phyloP scores from a whole-genome alignment of 164 flowering plant genomes.

The Saururus chinensis region DNA sequence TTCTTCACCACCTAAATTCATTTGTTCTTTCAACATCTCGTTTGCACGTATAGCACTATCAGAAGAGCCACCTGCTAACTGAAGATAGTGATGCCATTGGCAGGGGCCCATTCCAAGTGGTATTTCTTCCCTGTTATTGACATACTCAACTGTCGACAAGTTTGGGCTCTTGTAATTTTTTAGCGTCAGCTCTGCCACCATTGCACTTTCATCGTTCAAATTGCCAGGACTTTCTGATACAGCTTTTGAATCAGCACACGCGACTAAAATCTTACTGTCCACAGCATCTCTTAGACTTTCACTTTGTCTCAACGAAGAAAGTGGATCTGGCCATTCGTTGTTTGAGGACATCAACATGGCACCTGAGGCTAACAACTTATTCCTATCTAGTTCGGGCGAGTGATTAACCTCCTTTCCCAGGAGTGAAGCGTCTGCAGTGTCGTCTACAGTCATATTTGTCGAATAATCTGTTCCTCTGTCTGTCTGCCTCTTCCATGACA shows the following conservation, averaged over 20 bases:
- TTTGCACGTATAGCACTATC: slow-evolving; percentile 20
- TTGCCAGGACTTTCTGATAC: slow-evolving; percentile 22
- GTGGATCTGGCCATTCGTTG: slow-evolving; percentile 22
- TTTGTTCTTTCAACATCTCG: slow-evolving; percentile 14
- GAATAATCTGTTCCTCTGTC: no score
- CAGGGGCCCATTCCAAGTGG: slow-evolving; percentile 27
- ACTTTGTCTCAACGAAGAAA: slow-evolving; percentile 19
- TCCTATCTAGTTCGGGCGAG: slow-evolving; percentile 2
- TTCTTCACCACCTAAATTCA: slow-evolving; percentile 25
- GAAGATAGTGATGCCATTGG: slow-evolving; percentile 44
- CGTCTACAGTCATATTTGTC: slow-evolving; percentile 1
- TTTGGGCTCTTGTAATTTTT: slow-evolving; percentile 28
- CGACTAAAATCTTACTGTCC: slow-evolving; percentile 27
- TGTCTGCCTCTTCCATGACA: slow-evolving; percentile 13
- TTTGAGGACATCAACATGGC: slow-evolving; percentile 31
- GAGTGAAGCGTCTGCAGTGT: slow-evolving; percentile 1
- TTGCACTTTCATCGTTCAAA: slow-evolving; percentile 31
- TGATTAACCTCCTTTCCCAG: slow-evolving; percentile 6
- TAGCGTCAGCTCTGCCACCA: slow-evolving; percentile 69
- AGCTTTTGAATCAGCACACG: slow-evolving; percentile 15
- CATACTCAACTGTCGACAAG: slow-evolving; percentile 32
- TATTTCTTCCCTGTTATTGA: slow-evolving; percentile 26
- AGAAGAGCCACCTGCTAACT: slow-evolving; percentile 36
- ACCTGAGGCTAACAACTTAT: slow-evolving; percentile 24
- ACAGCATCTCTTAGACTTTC: slow-evolving; percentile 25